Evolutionary conservation across 2,329 filamentous ascomycete species (phyloP).

Genomic region (Ustulina deusta): DNA sequence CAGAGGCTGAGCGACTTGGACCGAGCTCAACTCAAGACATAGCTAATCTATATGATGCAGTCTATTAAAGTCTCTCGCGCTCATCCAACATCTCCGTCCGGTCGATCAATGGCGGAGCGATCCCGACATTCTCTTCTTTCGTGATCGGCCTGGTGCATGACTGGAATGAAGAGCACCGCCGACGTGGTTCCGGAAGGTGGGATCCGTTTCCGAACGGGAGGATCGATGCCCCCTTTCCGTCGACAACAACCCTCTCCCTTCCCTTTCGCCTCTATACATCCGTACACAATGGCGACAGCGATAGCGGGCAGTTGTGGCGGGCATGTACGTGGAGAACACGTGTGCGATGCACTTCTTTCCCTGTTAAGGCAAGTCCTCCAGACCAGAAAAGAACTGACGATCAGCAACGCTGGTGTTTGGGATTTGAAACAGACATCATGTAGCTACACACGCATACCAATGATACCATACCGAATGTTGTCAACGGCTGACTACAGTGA

Average conservation of each 20-base stretch:
- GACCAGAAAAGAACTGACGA: slow-evolving; percentile 9
- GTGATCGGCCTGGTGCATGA: slow-evolving; percentile 5
- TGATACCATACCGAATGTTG: neutral
- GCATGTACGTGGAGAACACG: slow-evolving; percentile 32
- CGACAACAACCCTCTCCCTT: neutral
- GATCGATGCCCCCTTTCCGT: neutral
- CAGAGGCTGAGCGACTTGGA: slow-evolving; percentile 10
- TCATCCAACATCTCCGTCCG: neutral
- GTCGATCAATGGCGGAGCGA: slow-evolving; percentile 19
- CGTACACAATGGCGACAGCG: neutral
- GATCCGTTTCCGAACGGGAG: slow-evolving; percentile 21
- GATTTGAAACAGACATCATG: slow-evolving; percentile 32
- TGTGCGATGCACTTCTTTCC: slow-evolving; percentile 29
- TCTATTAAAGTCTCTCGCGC: neutral
- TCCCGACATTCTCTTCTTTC: slow-evolving; percentile 11
- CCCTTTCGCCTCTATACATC: neutral
- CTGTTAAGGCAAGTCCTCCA: slow-evolving; percentile 24
- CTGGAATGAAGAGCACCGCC: slow-evolving; percentile 18
- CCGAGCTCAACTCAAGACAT: neutral
- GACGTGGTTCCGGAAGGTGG: slow-evolving; percentile 32
- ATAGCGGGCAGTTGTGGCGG: slow-evolving; percentile 9
- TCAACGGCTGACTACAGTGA: slow-evolving; percentile 16
- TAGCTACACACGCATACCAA: neutral
- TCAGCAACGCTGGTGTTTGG: slow-evolving; percentile 34
- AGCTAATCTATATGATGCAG: neutral